Conservation (phyloP, 2,329 filamentous ascomycete species). For the Aspergillus fischeri region DNA sequence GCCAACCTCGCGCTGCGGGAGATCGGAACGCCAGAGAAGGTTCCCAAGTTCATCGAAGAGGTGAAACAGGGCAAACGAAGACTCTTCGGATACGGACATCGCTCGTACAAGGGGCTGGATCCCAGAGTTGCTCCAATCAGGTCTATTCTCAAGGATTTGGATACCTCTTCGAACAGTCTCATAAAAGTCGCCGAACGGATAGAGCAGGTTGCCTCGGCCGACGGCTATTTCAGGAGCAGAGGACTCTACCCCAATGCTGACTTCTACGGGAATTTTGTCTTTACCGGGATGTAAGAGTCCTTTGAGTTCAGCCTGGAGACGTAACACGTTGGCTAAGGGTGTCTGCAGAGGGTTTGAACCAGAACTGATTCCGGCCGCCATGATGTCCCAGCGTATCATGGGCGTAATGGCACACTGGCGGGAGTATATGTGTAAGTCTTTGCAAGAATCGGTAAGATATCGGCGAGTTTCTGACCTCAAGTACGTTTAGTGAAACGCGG, state of each 20-base stretch:
- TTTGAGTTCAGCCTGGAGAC: background rate
- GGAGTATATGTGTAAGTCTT: slow-evolving; percentile 27
- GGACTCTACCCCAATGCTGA: slow-evolving; percentile 44
- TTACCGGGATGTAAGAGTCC: slow-evolving; percentile 36
- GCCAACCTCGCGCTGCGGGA: slow-evolving; percentile 43
- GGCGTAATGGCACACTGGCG: slow-evolving; percentile 34
- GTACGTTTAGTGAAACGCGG: slow-evolving; percentile 19
- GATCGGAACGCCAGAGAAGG: slow-evolving; percentile 22
- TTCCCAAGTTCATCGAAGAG: slow-evolving; percentile 24
- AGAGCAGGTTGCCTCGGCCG: slow-evolving; percentile 19
- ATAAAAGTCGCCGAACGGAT: slow-evolving; percentile 25
- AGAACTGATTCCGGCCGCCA: slow-evolving; percentile 27
- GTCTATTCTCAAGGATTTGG: slow-evolving; percentile 21
- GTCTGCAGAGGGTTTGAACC: slow-evolving; percentile 24
- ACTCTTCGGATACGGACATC: slow-evolving; percentile 31
- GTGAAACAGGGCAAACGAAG: slow-evolving; percentile 25
- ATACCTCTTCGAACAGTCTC: slow-evolving; percentile 9
- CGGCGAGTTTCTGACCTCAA: slow-evolving; percentile 12
- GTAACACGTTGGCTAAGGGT: background rate
- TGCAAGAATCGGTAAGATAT: slow-evolving; percentile 1
- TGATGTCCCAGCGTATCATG: slow-evolving; percentile 28
- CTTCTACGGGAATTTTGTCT: slow-evolving; percentile 44
- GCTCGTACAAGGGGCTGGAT: slow-evolving; percentile 28
- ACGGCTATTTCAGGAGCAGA: slow-evolving; percentile 25
- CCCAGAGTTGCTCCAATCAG: slow-evolving; percentile 24